Evolutionary conservation across 2,329 filamentous ascomycete genomes (phyloP).

Genomic region (Diaporthe humulicola): DNA sequence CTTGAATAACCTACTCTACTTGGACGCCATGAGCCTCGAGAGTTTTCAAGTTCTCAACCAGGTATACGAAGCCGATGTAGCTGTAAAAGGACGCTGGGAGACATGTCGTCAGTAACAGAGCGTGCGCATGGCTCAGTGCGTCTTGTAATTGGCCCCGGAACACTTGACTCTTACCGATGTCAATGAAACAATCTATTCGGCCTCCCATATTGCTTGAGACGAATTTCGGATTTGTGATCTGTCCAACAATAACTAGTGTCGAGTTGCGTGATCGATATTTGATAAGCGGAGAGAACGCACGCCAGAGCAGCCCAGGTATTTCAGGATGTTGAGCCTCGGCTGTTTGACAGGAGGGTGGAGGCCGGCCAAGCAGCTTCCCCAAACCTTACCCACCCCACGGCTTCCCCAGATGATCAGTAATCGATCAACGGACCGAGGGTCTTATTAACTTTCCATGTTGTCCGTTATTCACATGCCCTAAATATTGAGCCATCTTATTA

Average conservation of each 20-base stretch:
- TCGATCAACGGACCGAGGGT: conserved; percentile 3
- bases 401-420: conserved; percentile 26
- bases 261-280: background rate
- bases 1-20: conserved; percentile 69
- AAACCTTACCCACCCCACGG: background rate
- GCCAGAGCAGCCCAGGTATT: background rate
- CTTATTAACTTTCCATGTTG: background rate
- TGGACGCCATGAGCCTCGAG: conserved; percentile 71
- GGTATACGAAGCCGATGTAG: conserved; percentile 68
- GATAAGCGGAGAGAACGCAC: background rate
- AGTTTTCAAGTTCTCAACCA: conserved; percentile 66
- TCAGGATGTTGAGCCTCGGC: conserved; percentile 31
- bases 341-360: background rate
- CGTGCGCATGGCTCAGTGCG: conserved; percentile 10
- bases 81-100: conserved; percentile 73
- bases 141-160: background rate
- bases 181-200: conserved; percentile 76
- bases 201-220: conserved; percentile 63
- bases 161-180: conserved; percentile 67
- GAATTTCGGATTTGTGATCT: background rate
- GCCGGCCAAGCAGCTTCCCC: background rate
- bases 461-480: background rate
- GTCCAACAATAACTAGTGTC: background rate
- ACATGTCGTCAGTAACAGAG: background rate
- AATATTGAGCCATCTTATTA: background rate